Conservation (phyloP, 352 stramenopile species). For the Paralagenidium karlingii region DNA sequence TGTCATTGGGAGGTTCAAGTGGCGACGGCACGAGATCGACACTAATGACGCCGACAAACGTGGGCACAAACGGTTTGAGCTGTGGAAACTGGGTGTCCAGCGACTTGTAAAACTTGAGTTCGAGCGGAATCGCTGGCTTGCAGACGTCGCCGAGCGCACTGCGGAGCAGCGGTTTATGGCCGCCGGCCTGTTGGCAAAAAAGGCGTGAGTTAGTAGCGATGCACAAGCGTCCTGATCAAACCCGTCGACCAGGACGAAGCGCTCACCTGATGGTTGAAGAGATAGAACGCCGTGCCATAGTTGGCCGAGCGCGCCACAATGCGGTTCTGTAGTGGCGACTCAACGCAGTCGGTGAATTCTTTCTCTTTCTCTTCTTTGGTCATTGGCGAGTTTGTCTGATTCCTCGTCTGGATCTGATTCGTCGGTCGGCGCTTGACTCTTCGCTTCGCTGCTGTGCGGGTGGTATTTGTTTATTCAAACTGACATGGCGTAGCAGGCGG, state of each 20-base stretch:
- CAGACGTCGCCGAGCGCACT: constrained; percentile 52
- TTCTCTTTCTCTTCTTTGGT: constrained; percentile 5
- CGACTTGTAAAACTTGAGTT: constrained; percentile 64
- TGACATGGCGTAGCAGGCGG: too few relatives aligned
- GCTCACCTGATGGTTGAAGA: constrained; percentile 66
- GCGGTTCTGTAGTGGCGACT: constrained; percentile 24
- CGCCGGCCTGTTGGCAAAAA: constrained; percentile 38
- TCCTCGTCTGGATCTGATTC: too few relatives aligned
- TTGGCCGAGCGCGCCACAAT: constrained; percentile 49
- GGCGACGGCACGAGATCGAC: constrained; percentile 23
- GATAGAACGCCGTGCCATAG: constrained; percentile 58
- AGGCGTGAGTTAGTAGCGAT: too few relatives aligned
- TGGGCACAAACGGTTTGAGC: constrained; percentile 48
- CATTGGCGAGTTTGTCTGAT: too few relatives aligned
- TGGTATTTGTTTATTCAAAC: too few relatives aligned
- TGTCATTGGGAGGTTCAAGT: neutral
- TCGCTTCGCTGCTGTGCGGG: too few relatives aligned
- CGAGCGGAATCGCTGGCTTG: constrained; percentile 57
- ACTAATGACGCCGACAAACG: constrained; percentile 49
- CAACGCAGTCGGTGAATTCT: constrained; percentile 1
- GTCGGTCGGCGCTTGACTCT: too few relatives aligned
- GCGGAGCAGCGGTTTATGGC: constrained; percentile 60
- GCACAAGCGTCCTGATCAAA: too few relatives aligned
- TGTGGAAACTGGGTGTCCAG: constrained; percentile 33
- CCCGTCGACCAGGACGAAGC: too few relatives aligned